phyloP scores from a whole-genome alignment of 345 rosid species.

The Mallotus nudiflorus region DNA sequence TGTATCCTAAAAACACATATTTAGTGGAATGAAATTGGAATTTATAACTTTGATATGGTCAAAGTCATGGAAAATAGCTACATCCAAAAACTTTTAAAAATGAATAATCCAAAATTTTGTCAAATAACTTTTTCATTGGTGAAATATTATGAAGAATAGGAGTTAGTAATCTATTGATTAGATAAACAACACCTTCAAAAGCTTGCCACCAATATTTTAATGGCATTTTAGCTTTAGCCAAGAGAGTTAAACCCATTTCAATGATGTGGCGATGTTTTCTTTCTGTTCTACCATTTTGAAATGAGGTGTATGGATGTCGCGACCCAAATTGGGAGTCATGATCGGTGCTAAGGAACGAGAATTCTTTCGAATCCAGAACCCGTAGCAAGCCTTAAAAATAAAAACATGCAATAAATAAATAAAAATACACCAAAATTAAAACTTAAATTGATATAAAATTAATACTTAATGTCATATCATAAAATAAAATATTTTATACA shows the following conservation, averaged over 20 bases:
- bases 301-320: background rate
- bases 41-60: background rate
- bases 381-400: too few species aligned
- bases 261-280: background rate
- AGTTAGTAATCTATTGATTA: background rate
- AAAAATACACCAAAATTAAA: too few species aligned
- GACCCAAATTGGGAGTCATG: too few species aligned
- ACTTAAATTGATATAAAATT: too few species aligned
- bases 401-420: too few species aligned
- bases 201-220: too few species aligned
- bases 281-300: background rate
- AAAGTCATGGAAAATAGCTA: background rate
- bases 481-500: too few species aligned
- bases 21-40: background rate
- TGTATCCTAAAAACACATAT: too few species aligned
- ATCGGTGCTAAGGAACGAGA: too few species aligned
- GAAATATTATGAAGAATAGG: background rate
- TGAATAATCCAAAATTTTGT: background rate
- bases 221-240: background rate
- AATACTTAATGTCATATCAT: too few species aligned
- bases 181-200: background rate
- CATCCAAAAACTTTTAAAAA: background rate
- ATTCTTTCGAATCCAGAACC: too few species aligned
- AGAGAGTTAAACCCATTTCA: background rate
- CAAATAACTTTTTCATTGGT: background rate